Percentiles rank a stretch among this genome's conserved stretches.
Evolutionary conservation across 371 early-diverging fungal species (phyloP).

Genomic region (Fennellomyces sp.): DNA sequence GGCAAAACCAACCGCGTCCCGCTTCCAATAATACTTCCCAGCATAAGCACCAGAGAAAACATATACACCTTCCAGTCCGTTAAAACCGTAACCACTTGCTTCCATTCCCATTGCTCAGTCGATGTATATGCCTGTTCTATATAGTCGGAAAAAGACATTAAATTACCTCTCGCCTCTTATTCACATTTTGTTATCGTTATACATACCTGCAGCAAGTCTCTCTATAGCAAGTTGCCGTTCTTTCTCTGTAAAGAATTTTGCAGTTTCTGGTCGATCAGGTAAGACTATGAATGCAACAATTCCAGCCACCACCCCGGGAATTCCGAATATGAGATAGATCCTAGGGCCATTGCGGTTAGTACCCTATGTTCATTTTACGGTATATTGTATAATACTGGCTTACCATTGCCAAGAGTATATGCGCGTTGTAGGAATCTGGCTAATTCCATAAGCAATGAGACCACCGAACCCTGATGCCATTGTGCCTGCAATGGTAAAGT

Average conservation of each 20-base stretch:
- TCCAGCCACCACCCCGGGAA: not conserved
- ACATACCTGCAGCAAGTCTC: not conserved
- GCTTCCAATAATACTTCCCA: too few relatives aligned
- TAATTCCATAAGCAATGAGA: not conserved
- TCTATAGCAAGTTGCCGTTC: not conserved
- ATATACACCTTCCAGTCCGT: slow-evolving; percentile 1
- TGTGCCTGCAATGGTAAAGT: not conserved
- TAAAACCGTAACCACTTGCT: not conserved
- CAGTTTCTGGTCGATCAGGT: not conserved
- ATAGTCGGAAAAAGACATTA: not conserved
- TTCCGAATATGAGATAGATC: not conserved
- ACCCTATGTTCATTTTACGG: too few relatives aligned
- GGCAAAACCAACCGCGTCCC: not conserved
- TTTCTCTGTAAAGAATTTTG: not conserved
- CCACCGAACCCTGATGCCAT: not conserved
- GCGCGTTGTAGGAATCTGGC: not conserved
- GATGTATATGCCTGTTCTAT: not conserved
- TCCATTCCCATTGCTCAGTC: not conserved
- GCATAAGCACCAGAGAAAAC: not conserved
- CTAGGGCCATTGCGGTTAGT: too few relatives aligned
- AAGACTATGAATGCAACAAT: not conserved
- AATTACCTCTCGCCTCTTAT: not conserved
- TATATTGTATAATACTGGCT: not conserved
- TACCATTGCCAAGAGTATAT: not conserved
- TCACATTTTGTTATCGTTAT: not conserved